Evolutionary conservation across 495 filamentous ascomycete genomes (phyloP).

Genomic region (Aspergillus wentii): DNA sequence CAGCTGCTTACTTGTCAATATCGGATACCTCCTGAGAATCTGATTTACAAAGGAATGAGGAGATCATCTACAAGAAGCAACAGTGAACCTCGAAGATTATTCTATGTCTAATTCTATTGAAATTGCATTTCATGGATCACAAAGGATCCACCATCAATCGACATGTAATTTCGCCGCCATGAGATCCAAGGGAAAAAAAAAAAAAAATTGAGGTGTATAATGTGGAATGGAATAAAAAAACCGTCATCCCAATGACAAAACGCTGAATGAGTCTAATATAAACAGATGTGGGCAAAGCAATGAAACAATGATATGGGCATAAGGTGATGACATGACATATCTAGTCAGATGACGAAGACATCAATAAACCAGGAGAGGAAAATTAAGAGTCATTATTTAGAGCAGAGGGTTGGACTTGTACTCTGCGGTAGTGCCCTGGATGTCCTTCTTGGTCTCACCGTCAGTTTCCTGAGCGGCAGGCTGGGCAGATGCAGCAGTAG

Average conservation of each 20-base stretch:
- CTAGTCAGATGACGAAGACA: not conserved
- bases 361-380: conserved; percentile 7
- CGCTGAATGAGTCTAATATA: too few relatives aligned
- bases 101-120: conserved; percentile 13
- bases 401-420: conserved; percentile 61
- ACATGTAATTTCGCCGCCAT: conserved; percentile 9
- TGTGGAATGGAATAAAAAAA: conserved; percentile 11
- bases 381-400: conserved; percentile 23
- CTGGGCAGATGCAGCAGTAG: conserved; percentile 14
- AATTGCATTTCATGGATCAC: conserved; percentile 7
- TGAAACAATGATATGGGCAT: too few relatives aligned
- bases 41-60: too few relatives aligned
- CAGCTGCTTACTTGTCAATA: too few relatives aligned
- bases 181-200: conserved; percentile 11
- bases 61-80: not conserved
- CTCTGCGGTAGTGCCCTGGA: conserved; percentile 40
- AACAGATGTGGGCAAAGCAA: too few relatives aligned
- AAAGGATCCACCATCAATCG: conserved; percentile 10
- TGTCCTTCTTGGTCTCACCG: conserved; percentile 25
- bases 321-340: not conserved
- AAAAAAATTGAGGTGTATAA: conserved; percentile 18
- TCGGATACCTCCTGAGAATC: too few relatives aligned
- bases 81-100: conserved; percentile 5
- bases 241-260: conserved; percentile 9
- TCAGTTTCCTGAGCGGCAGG: conserved; percentile 30